A percentile compares a stretch with the other conserved stretches of the same genome.
Conservation (phyloP, 2,329 filamentous ascomycete genomes). For the Fusarium compactum region DNA sequence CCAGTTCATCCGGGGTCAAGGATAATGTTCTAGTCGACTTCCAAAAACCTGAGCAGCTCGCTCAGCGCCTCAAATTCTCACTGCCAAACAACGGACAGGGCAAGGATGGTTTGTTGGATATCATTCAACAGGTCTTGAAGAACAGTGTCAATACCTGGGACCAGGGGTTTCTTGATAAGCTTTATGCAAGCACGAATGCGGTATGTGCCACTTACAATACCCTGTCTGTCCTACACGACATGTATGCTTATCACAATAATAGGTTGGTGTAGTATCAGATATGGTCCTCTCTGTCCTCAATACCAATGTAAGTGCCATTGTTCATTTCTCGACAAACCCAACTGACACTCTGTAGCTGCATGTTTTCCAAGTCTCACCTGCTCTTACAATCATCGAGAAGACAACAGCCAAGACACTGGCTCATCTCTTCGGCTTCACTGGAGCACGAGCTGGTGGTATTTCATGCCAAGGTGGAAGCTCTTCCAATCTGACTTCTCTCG, state of each 20-base stretch:
- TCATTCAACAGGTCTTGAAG: conserved; percentile 76
- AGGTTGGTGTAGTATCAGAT: conserved; percentile 87
- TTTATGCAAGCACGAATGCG: conserved; percentile 91
- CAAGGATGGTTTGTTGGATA: conserved; percentile 79
- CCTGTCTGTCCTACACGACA: not conserved
- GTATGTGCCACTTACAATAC: conserved; percentile 56
- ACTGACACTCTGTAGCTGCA: conserved; percentile 60
- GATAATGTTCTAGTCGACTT: conserved; percentile 73
- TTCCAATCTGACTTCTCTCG: conserved; percentile 86
- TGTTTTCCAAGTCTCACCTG: conserved; percentile 93
- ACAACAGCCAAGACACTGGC: conserved; percentile 80
- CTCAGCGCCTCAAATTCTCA: conserved; percentile 67
- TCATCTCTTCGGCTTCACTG: conserved; percentile 78
- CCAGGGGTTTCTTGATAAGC: conserved; percentile 94
- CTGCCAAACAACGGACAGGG: conserved; percentile 71
- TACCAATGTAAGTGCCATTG: conserved; percentile 76
- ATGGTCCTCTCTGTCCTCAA: conserved; percentile 87
- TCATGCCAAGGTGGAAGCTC: conserved; percentile 85
- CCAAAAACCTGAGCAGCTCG: conserved; percentile 68
- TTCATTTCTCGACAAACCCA: not conserved
- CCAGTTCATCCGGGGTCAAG: conserved; percentile 53
- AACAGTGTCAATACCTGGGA: conserved; percentile 99
- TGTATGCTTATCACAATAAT: conserved; percentile 17
- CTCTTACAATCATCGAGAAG: conserved; percentile 89
- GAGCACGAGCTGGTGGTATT: conserved; percentile 78